Base-by-base conservation (phyloP, 2,329 filamentous ascomycete genomes). In the Lachnellula occidentalis region DNA sequence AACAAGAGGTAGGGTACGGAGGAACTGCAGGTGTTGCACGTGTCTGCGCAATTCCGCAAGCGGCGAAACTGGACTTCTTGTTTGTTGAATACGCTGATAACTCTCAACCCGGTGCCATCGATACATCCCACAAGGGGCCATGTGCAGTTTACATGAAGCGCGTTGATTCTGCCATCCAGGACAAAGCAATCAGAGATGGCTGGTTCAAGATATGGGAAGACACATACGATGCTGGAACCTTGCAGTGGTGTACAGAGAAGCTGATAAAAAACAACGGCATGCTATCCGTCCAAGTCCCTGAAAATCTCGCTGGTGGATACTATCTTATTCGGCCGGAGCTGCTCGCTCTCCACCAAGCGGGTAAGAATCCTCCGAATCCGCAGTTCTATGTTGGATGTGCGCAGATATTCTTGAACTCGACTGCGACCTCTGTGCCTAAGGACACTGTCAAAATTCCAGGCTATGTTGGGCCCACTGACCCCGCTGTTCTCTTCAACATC, bases 161-260 rank as follows among this genome's bases (percentile, higher is more conserved):
- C 64, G 79, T 90, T 1, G 70, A 74, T 59, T 76, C 82, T 54
- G 81, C 84, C 55, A 72, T 72, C 12, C 67, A 66, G 21, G 73
- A 76, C 59, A 69, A 78, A 12, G 82, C 82, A 48, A 72, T 77
- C 22, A 86, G 87, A 4, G 72, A 76, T 49, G 87, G 87, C 39
- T 92, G 87, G 88, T 88, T 91, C 77, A 90, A 90, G 76, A 80
- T 91, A 66, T 89, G 79, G 75, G 79, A 88, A 55, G 78, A 85
- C 50, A 85, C 84, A 45, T 88, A 87, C 70, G 76, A 87, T 62
- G 67, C 72, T 5, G 61, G 67, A 5, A 73, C 74, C 1, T 68
- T 73, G 27, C 73, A 81, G 67, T 91, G 87, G 86, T 90, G 87
- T 70, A 86, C 83, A 3, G 81, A 88, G 65, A 82, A 81, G 57